Evolutionary conservation across 805 yeast species (phyloP).

Genomic region (Clavispora carvajalis): DNA sequence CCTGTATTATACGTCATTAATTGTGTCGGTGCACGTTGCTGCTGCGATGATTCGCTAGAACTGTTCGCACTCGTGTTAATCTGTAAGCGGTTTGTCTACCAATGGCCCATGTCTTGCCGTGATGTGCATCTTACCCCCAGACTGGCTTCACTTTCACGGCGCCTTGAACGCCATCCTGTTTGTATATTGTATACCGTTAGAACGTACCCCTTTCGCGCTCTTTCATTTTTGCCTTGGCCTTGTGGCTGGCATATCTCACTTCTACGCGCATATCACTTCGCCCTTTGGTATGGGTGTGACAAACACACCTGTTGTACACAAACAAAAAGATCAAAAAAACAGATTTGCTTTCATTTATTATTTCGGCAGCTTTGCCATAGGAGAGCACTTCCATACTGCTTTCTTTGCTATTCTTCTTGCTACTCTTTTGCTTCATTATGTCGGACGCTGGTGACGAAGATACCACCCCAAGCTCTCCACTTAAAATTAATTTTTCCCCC

Average conservation of each 20-base stretch:
- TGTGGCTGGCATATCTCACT: too few species aligned
- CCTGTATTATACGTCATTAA: background rate
- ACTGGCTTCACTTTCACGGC: too few species aligned
- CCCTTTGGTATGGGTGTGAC: too few species aligned
- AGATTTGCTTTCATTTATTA: background rate
- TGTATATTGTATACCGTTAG: too few species aligned
- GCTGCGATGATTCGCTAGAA: too few species aligned
- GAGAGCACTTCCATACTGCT: background rate
- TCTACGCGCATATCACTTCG: background rate
- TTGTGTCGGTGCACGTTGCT: background rate
- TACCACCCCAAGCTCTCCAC: background rate
- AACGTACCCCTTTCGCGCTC: too few species aligned
- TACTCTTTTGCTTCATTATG: background rate
- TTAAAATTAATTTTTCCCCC: background rate
- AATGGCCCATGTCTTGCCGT: too few species aligned
- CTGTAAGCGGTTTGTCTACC: too few species aligned
- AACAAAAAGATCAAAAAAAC: background rate
- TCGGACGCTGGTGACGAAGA: background rate
- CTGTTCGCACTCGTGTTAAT: too few species aligned
- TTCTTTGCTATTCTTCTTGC: background rate
- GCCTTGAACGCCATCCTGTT: too few species aligned
- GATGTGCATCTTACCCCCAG: too few species aligned
- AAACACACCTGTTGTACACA: background rate
- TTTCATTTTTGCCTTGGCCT: background rate
- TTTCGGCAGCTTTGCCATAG: background rate